Evolutionary conservation across 1,284 basidiomycete species (phyloP).

Genomic region (Takashimella tepidaria): DNA sequence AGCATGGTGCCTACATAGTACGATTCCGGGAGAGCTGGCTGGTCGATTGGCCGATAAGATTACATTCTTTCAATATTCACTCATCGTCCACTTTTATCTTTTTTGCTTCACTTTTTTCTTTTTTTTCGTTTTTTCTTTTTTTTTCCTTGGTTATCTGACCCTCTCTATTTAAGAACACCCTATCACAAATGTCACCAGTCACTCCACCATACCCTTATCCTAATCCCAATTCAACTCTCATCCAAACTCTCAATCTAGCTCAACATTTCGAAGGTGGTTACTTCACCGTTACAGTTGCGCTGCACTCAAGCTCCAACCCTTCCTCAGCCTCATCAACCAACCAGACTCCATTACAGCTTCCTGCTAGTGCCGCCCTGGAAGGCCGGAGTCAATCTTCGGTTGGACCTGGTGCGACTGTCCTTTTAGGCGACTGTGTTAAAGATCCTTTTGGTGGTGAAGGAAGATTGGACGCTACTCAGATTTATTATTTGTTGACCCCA

Average conservation of each 20-base stretch:
- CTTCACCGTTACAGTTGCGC: conserved; percentile 25
- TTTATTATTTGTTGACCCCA: conserved; percentile 40
- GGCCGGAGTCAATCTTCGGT: not conserved
- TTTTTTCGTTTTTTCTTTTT: not conserved
- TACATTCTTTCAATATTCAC: not conserved
- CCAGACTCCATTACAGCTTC: not conserved
- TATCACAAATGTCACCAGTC: not conserved
- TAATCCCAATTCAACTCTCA: conserved; percentile 23
- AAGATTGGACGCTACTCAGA: conserved; percentile 27
- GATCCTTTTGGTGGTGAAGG: not conserved
- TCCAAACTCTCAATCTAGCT: conserved; percentile 24
- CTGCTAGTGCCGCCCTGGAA: not conserved
- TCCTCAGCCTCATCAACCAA: not conserved
- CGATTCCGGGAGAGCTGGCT: not conserved
- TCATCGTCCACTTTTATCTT: not conserved
- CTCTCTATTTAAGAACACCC: too few relatives aligned
- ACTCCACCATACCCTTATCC: conserved; percentile 24
- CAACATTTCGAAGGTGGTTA: conserved; percentile 43
- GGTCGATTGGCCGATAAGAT: not conserved
- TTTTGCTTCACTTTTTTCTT: not conserved
- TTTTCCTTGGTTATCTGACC: not conserved
- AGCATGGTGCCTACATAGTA: too few relatives aligned
- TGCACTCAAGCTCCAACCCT: conserved; percentile 1
- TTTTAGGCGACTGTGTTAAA: not conserved
- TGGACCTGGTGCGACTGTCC: not conserved